Conservation (phyloP, 805 yeast genomes). For the Wickerhamomyces xylosicus region DNA sequence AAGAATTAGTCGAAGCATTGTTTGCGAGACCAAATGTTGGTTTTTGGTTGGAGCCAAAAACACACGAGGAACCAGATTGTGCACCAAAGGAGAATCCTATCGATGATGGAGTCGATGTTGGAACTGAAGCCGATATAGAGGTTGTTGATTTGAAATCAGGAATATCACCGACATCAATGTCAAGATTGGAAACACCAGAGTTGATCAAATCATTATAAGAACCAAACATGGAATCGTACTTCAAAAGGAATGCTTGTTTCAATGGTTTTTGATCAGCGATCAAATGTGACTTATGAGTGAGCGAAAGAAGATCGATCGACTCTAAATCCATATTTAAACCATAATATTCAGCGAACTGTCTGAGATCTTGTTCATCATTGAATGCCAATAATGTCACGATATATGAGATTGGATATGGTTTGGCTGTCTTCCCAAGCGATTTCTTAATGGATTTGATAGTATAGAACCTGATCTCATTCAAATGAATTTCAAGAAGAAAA, state of each 20-base stretch:
- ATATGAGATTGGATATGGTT: conserved; percentile 40
- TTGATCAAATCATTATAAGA: conserved; percentile 25
- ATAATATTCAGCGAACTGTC: conserved; percentile 52
- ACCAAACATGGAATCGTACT: conserved; percentile 29
- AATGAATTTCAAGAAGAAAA: conserved; percentile 69
- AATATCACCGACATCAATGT: not conserved
- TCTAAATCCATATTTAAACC: conserved; percentile 34
- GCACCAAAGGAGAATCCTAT: not conserved
- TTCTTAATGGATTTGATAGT: conserved; percentile 59
- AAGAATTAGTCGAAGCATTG: no score
- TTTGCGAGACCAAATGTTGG: no score
- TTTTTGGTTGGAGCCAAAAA: no score
- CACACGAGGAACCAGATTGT: no score
- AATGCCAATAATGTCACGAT: conserved; percentile 52
- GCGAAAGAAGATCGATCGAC: conserved; percentile 35
- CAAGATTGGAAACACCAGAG: conserved; percentile 7
- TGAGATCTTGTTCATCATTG: conserved; percentile 44
- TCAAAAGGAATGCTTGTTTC: conserved; percentile 34
- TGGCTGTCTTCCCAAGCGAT: conserved; percentile 59
- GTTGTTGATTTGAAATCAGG: not conserved
- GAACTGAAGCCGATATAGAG: not conserved
- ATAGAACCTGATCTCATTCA: conserved; percentile 68
- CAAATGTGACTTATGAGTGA: conserved; percentile 26
- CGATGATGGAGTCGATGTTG: not conserved
- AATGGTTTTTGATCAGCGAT: conserved; percentile 29